Evolutionary conservation across 495 filamentous ascomycete species (phyloP).

Genomic region (Parachaetomium inaequale): DNA sequence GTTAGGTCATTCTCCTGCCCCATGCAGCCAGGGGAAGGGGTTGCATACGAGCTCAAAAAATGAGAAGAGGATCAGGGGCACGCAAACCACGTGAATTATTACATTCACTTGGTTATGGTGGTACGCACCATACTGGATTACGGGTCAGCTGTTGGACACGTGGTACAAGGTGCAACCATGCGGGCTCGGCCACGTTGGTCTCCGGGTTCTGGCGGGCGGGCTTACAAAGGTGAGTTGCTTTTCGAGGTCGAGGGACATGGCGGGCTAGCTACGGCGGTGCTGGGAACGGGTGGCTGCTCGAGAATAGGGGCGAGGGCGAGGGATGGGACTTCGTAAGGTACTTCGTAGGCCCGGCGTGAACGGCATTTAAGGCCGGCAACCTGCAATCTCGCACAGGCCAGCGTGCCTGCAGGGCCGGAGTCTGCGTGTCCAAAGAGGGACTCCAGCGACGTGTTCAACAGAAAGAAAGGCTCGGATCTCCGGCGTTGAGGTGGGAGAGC

Average conservation of each 20-base stretch:
- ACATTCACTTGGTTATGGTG: constrained; percentile 89
- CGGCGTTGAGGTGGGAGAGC: background rate
- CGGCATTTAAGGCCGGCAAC: background rate
- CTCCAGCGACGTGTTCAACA: background rate
- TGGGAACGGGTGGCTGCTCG: background rate
- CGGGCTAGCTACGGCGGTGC: constrained; percentile 10
- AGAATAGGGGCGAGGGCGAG: background rate
- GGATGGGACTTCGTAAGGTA: background rate
- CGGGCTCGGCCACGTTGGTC: background rate
- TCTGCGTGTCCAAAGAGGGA: background rate
- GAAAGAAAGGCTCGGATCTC: background rate
- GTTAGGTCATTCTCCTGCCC: constrained; percentile 3
- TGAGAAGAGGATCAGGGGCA: constrained; percentile 79
- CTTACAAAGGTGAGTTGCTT: constrained; percentile 77
- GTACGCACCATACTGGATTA: constrained; percentile 82
- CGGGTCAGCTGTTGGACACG: constrained; percentile 15
- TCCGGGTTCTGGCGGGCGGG: constrained; percentile 1
- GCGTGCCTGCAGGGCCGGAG: background rate
- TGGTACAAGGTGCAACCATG: background rate
- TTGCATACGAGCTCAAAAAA: constrained; percentile 68
- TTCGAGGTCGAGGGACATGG: constrained; percentile 73
- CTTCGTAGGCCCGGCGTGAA: background rate
- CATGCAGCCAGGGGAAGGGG: background rate
- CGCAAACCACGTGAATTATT: constrained; percentile 84
- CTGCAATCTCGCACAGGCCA: constrained; percentile 7